Evolutionary conservation across 2,329 filamentous ascomycete species (phyloP), one percentile per base, ranked within the genome.

Genomic region (Diplodia mutila): DNA sequence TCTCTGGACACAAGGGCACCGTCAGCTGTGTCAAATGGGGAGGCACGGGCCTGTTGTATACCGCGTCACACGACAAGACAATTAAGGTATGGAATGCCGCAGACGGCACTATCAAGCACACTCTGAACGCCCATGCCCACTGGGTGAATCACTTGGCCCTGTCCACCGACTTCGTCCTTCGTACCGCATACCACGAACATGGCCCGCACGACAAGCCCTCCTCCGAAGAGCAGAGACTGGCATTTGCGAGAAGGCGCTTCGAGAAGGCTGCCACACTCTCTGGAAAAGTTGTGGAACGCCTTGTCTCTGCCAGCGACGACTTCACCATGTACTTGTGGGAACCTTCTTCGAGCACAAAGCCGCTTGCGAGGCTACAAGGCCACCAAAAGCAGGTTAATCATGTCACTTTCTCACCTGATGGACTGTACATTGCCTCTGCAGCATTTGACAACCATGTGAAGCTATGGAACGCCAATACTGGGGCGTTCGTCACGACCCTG

Each of bases 361-460:
- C 94, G 0, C 83, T 98, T 3, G 91, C 92, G n/a, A 86, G 93
- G 39, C 86, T 98, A 80, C 81, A 93, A n/a, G 95, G 95, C 2
- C 95, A 99, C 75, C 93, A 97, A 78, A 98, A 98, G 81, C 92
- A 94, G 76, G 94, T 98, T 72, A 97, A 98, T 78, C 92, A 97
- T 76, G 94, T 98, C 57, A 91, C 90, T 0, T 98, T 98, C 80
- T 97, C 93, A 0, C 93, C 94, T 0, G 94, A 98, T 75, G 94
- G 93, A 39, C 85, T 87, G 9, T 86, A 94, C 68, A 93, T 99
- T 73, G 95, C 95, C 9, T 96, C 91, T 46, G 90, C 92, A 9
- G 90, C 90, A 4, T 99, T 94, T 82, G 95, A 99, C 78, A 99
- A 98, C 77, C 92, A 94, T 74, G 93, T 94, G 73, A 97, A 97